phyloP scores from a whole-genome alignment of 768 basidiomycete genomes.

The Calocybe indica region DNA sequence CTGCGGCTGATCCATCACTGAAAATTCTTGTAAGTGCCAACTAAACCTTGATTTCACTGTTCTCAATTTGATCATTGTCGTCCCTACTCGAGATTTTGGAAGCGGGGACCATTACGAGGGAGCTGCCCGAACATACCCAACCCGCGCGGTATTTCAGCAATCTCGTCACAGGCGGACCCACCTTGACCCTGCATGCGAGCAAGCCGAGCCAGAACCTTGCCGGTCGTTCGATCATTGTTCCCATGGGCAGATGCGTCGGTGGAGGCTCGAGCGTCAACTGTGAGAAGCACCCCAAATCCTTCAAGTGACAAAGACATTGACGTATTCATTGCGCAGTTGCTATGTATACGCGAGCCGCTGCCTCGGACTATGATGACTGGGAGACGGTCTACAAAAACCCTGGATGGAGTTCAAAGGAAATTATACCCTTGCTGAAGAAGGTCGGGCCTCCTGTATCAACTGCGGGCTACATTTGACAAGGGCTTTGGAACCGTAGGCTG shows the following conservation, averaged over 20 bases:
- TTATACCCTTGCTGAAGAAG: slow-evolving; percentile 57
- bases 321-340: slow-evolving; percentile 24
- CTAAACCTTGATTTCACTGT: not conserved
- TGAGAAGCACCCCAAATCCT: slow-evolving; percentile 15
- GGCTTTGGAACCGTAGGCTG: slow-evolving; percentile 21
- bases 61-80: not conserved
- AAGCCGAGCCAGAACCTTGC: slow-evolving; percentile 34
- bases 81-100: slow-evolving; percentile 40
- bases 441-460: slow-evolving; percentile 18
- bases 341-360: slow-evolving; percentile 52
- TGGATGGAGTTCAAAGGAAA: slow-evolving; percentile 54
- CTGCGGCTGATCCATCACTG: slow-evolving; percentile 44
- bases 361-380: slow-evolving; percentile 68
- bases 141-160: slow-evolving; percentile 46
- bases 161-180: slow-evolving; percentile 29
- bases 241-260: slow-evolving; percentile 46
- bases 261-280: slow-evolving; percentile 63
- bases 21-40: slow-evolving; percentile 41
- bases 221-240: slow-evolving; percentile 39
- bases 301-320: not conserved
- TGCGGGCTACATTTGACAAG: not conserved
- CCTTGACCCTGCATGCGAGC: slow-evolving; percentile 39
- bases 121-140: slow-evolving; percentile 42
- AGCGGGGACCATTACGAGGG: slow-evolving; percentile 45
- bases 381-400: slow-evolving; percentile 41